Evolutionary conservation across 768 basidiomycete genomes (phyloP), one percentile per base, ranked within the genome.

Genomic region (Auriscalpium microsporum): DNA sequence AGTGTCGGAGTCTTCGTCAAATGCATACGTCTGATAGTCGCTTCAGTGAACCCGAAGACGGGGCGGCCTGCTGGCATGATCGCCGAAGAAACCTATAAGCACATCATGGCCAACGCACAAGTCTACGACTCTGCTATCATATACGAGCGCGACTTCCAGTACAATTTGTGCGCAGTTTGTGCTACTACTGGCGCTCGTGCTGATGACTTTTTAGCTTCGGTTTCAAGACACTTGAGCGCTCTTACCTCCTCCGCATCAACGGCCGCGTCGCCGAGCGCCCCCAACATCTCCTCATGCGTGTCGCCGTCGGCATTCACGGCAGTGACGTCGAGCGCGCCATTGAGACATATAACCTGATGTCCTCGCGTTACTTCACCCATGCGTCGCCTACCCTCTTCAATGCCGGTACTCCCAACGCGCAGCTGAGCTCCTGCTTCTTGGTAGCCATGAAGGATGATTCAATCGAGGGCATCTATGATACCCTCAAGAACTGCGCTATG

Each of bases 281-380:
- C 34, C 96, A 98, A 65, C 96, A 98, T 70, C 90, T 98, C 83
- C 87, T 98, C 69, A 98, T 99, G 96, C 94, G 96, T 70, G 96
- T 99, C 55, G 91, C 96, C 47, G 93, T 98, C 47, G 95, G 95
- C 42, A 94, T 99, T 54, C 95, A 98, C 68, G 94, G 94, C 5
- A 66, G 72, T 9, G 89, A 98, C 69, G 80, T 97, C 54, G 91
- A 95, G 19, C 86, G 84, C 36, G 91, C 85, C 48, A 74, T 97
- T 58, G 85, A 96, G 75, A 96, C 95, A 0, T 92, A 93, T 69
- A 88, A 93, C 63, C 79, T 96, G 60, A 97, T 98, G 94, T 95
- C 91, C 14, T 91, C 97, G 72, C 87, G 94, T 17, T 96, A 91
- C 77, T 99, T 98, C 73, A 99, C 94, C 0, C 96, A 98, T 67